Evolutionary conservation across 495 filamentous ascomycete genomes (phyloP).

Genomic region (Penicillium chermesinum): DNA sequence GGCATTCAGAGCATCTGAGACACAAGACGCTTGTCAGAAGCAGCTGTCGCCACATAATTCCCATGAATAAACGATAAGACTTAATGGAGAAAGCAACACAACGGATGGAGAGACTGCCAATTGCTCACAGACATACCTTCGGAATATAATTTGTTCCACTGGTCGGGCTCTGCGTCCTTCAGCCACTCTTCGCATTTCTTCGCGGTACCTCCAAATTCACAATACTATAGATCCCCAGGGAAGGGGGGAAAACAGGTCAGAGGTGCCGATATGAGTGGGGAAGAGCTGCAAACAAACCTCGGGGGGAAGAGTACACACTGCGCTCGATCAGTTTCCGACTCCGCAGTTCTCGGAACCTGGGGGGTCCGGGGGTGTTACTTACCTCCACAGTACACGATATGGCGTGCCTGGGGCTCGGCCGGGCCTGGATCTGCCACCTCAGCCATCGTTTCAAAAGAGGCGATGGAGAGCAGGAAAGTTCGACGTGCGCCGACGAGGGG

Average conservation of each 20-base stretch:
- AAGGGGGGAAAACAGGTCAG: background rate
- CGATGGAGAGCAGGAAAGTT: constrained; percentile 1
- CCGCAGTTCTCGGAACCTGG: background rate
- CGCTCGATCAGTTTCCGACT: constrained; percentile 1
- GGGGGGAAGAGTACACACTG: constrained; percentile 89
- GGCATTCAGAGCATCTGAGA: constrained; percentile 80
- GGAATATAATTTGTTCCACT: constrained; percentile 79
- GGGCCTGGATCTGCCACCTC: constrained; percentile 33
- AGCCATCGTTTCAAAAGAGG: constrained; percentile 27
- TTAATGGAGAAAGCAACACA: too few relatives aligned
- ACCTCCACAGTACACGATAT: constrained; percentile 80
- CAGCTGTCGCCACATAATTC: background rate
- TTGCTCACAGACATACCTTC: constrained; percentile 52
- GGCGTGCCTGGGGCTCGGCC: constrained; percentile 56
- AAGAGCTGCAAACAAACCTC: constrained; percentile 64
- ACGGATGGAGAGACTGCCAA: too few relatives aligned
- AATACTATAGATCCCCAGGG: constrained; percentile 60
- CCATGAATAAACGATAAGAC: too few relatives aligned
- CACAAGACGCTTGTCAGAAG: too few relatives aligned
- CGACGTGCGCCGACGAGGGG: background rate
- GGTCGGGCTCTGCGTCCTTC: constrained; percentile 60
- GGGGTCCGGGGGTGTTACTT: constrained; percentile 25
- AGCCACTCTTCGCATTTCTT: constrained; percentile 98
- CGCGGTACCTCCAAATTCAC: constrained; percentile 96
- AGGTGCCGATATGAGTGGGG: background rate